Base-by-base conservation (phyloP, 306 rosid species). In the Lathyrus aphaca region DNA sequence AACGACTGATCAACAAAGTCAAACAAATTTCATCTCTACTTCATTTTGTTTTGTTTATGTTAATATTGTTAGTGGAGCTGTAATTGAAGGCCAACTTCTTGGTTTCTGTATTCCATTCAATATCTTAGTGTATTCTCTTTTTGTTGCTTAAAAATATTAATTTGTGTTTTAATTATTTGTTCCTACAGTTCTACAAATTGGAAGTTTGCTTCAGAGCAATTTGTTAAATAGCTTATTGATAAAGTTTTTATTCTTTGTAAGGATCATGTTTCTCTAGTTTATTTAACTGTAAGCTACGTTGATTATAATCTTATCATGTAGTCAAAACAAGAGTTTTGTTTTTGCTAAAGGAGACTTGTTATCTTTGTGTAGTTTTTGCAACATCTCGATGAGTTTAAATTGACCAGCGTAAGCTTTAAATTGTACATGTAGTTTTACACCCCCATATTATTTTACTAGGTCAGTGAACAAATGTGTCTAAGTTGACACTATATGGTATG, bases 201-300 rank as follows among this genome's bases (percentile, higher is more conserved):
- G 99, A 89, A 86, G 79, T 94, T 86, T 77, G 99, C 88, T 11
- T 90, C 97, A 0, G 97, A 89, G 82, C 85, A 77, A 58, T 94
- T 91, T 82, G 97, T 89, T 66, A 79, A 87, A 78, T 72, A 75
- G 72, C 89, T 81, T 48, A 95, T 95, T 0, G 96, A 88, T 64
- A 87, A 89, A 77, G 87, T 91, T 63, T 83, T 88, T 77, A 96
- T 91, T 80, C 97, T 88, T 64, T 86, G 99, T 94, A 84, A 87
- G 96, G 27, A 59, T 66, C 56, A 14, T 48, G 32, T 9, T 42
- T 45, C 3, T 54, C 13, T 70, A 32, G 29, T 49, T 54, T 69
- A 1, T 65, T 25, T 12, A 14, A 6, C 62, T 18, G 19, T 29
- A 65, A 55, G 51, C 50, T 49, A 68, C 69, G 35, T 13, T 69